Evolutionary conservation across 345 rosid species (phyloP).

Genomic region (Boechera retrofracta): DNA sequence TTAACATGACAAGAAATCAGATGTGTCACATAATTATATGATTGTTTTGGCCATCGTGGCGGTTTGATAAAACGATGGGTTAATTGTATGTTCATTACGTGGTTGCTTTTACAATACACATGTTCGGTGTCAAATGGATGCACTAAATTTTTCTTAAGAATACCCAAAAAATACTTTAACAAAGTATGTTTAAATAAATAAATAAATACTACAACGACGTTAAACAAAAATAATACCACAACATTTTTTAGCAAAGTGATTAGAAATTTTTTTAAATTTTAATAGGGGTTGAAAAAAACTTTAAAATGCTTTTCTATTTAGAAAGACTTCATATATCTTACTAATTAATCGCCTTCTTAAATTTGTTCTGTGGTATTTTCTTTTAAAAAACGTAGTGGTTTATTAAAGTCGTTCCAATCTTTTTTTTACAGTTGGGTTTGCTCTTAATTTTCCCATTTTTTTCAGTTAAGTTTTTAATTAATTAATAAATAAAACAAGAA

Average conservation of each 20-base stretch:
- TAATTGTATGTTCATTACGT: slow-evolving; percentile 8
- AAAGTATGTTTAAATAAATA: too few relatives aligned
- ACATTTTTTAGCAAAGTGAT: too few relatives aligned
- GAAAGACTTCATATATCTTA: background rate
- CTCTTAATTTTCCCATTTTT: background rate
- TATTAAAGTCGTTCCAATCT: too few relatives aligned
- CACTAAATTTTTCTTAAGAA: background rate
- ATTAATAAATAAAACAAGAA: background rate
- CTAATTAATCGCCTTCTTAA: too few relatives aligned
- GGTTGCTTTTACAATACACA: background rate
- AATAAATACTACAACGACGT: too few relatives aligned
- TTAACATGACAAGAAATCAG: too few relatives aligned
- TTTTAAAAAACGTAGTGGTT: too few relatives aligned
- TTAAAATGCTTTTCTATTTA: background rate
- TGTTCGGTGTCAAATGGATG: slow-evolving; percentile 1
- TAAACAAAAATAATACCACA: too few relatives aligned
- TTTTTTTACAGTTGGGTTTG: background rate
- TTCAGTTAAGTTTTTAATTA: background rate
- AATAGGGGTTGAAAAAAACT: background rate
- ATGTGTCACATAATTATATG: background rate
- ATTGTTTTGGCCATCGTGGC: slow-evolving; percentile 20
- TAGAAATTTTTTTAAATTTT: too few relatives aligned
- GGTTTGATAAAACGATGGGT: background rate
- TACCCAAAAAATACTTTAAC: too few relatives aligned
- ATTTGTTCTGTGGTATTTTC: too few relatives aligned